These are phyloP conservation scores for Phytophthora rubi DNA, from an alignment of 352 stramenopile genomes.

Conservation along the genomic window DNA sequence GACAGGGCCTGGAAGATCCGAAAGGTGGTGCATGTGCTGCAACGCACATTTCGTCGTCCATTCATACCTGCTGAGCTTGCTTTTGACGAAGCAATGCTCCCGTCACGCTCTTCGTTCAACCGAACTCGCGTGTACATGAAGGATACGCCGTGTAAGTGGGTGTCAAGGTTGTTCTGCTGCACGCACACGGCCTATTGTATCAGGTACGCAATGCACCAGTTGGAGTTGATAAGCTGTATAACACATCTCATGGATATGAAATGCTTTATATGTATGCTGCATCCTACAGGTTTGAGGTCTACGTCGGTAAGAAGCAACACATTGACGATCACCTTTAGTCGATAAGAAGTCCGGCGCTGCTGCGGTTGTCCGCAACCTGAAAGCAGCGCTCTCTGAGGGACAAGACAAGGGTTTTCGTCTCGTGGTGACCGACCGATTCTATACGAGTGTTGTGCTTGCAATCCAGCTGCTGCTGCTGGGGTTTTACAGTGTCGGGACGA, in stretches of 20 bases:
- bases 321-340: not conserved
- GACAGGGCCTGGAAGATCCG: constrained; percentile 7
- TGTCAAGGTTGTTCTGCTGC: not conserved
- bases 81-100: constrained; percentile 11
- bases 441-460: constrained; percentile 8
- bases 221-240: not conserved
- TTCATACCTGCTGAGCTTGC: not conserved
- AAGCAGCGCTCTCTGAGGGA: constrained; percentile 6
- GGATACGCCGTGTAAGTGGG: not conserved
- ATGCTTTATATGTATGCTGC: not conserved
- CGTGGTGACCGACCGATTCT: constrained; percentile 15
- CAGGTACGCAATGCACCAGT: not conserved
- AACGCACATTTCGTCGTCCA: not conserved
- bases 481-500: constrained; percentile 12
- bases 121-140: not conserved
- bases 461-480: constrained; percentile 15
- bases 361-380: constrained; percentile 11
- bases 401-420: constrained; percentile 10
- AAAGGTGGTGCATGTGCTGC: constrained; percentile 2
- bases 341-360: constrained; percentile 14
- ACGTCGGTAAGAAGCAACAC: constrained; percentile 12
- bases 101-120: not conserved
- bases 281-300: not conserved
- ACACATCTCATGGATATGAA: not conserved
- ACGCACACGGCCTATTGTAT: not conserved